Base-by-base conservation (phyloP, 2,329 filamentous ascomycete species). In the Neopestalotiopsis sp. region DNA sequence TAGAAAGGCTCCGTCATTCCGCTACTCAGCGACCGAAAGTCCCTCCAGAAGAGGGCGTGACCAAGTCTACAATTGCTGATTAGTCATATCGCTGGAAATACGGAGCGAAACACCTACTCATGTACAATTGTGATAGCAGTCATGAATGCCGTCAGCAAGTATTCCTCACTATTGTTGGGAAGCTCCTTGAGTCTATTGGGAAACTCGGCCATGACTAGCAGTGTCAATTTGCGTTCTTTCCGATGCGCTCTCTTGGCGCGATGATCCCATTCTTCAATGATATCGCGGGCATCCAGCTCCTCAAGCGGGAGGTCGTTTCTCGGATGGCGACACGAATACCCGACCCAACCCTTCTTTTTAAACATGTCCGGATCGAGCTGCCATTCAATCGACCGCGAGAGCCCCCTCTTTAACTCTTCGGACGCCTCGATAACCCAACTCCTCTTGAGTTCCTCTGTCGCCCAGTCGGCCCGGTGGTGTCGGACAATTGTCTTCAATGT, bases 141-240 rank as follows among this genome's bases (percentile, higher is more conserved):
- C 78, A 80, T 80, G 67, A 80, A 80, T 3, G 78, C 76, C 2
- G 78, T 79, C 2, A 77, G 68, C 14, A 80, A 65, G 61, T 79
- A 80, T 68, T 80, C 78, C 71, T 80, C 78, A 20, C 73, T 57
- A 7, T 69, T 70, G 10, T 70, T 69, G 42, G 67, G 68, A 45
- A 80, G 66, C 42, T 76, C 74, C 3, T 70, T 71, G 56, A 80
- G 28, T 17, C 74, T 74, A 40, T 66, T 65, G 3, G 76, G 76
- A 57, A 76, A 79, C 69, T 80, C 76, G 4, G 73, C 70, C 72
- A 75, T 66, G 17, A 80, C 30, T 4, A 79, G 67, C 17, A 79
- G 71, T 3, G 77, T 74, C 71, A 79, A 40, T 13, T 69, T 71
- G 17, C 77, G 67, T 10, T 71, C 70, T 7, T 68, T 66, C 1